Evolutionary conservation across 345 rosid species (phyloP).

Genomic region (Acer saccharum): DNA sequence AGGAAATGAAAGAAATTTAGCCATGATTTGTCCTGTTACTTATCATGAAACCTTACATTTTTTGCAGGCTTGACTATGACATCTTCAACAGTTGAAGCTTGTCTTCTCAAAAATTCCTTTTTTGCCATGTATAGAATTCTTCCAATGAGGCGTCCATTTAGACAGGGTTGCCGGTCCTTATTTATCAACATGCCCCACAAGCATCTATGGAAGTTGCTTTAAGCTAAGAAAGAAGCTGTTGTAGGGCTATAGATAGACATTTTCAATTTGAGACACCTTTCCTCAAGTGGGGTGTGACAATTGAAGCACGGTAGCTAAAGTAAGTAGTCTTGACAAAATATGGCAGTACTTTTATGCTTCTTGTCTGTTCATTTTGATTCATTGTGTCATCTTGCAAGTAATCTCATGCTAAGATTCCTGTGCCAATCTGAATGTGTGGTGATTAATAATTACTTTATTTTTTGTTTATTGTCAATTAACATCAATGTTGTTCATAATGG

Average conservation of each 20-base stretch:
- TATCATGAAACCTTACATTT: conserved; percentile 15
- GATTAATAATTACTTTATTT: too few species aligned
- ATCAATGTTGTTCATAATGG: neutral
- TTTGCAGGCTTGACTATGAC: conserved; percentile 24
- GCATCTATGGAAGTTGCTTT: conserved; percentile 18
- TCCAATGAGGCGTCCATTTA: conserved; percentile 12
- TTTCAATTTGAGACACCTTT: conserved; percentile 6
- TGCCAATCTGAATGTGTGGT: neutral
- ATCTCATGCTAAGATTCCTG: neutral
- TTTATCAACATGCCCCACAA: conserved; percentile 21
- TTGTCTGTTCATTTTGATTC: conserved; percentile 3
- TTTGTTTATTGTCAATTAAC: too few species aligned
- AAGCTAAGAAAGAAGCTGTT: conserved; percentile 29
- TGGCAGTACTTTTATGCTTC: neutral
- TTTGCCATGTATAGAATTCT: conserved; percentile 11
- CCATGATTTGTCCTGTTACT: conserved; percentile 14
- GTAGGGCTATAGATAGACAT: conserved; percentile 23
- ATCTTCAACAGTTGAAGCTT: conserved; percentile 13
- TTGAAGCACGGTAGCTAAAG: neutral
- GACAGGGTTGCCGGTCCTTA: conserved; percentile 16
- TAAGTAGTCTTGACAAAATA: neutral
- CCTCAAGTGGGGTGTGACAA: conserved; percentile 14
- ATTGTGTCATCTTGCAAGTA: neutral
- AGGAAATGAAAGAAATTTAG: neutral
- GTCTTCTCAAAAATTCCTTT: conserved; percentile 4